These are phyloP conservation scores for Penicillium mononematosum DNA, from an alignment of 495 filamentous ascomycete species.

Conservation along the genomic window DNA sequence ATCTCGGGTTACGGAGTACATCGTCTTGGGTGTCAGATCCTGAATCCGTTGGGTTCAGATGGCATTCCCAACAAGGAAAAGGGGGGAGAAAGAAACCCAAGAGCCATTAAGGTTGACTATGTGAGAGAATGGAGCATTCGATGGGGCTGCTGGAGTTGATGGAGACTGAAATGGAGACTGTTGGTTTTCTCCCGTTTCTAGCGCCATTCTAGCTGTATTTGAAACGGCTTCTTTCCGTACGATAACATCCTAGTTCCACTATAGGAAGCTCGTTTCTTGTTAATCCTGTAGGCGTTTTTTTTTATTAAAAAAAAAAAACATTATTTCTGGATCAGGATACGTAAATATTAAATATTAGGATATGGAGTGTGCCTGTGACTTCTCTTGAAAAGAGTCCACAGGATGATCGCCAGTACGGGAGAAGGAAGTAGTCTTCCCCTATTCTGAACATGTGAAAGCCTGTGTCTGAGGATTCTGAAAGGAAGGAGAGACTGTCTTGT, in stretches of 20 bases:
- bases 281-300: not conserved
- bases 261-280: constrained; percentile 23
- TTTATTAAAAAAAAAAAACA: not conserved
- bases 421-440: not conserved
- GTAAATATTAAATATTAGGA: not conserved
- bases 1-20: constrained; percentile 11
- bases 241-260: constrained; percentile 20
- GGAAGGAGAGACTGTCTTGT: not conserved
- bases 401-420: constrained; percentile 3
- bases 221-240: constrained; percentile 24
- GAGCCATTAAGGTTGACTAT: constrained; percentile 16
- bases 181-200: constrained; percentile 30
- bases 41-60: not conserved
- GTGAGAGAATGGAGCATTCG: constrained; percentile 2
- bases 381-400: not conserved
- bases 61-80: constrained; percentile 15
- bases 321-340: not conserved
- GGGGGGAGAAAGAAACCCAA: constrained; percentile 7
- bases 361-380: not conserved
- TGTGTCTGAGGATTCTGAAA: not conserved
- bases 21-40: constrained; percentile 15
- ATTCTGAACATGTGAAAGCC: not conserved
- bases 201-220: constrained; percentile 33
- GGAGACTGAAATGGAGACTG: not conserved
- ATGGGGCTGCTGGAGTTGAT: not conserved